Conservation (phyloP, 1,139 yeast species). For the Blastobotrys illinoisensis region DNA sequence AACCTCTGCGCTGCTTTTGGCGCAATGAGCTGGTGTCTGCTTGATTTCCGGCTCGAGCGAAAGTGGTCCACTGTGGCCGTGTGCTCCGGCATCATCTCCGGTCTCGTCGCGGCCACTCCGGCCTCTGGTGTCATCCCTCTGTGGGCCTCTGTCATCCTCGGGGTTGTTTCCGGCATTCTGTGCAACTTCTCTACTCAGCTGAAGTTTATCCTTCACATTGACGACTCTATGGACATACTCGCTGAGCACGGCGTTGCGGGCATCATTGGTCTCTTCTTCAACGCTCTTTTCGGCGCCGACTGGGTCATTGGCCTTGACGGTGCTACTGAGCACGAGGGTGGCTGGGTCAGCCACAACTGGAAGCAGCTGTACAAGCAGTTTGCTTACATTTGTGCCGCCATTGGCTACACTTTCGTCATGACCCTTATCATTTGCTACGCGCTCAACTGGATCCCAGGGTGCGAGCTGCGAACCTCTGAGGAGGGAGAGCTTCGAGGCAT, state of each 20-base stretch:
- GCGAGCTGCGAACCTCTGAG: slow-evolving; percentile 72
- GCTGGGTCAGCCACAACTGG: slow-evolving; percentile 89
- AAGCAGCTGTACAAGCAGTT: slow-evolving; percentile 87
- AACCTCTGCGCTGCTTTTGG: slow-evolving; percentile 87
- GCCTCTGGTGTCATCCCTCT: slow-evolving; percentile 85
- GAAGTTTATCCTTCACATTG: slow-evolving; percentile 75
- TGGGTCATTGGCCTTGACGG: slow-evolving; percentile 85
- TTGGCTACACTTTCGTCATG: slow-evolving; percentile 71
- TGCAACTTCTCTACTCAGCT: slow-evolving; percentile 90
- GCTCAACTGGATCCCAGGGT: slow-evolving; percentile 75
- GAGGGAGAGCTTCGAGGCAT: slow-evolving; percentile 84
- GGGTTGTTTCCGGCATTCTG: slow-evolving; percentile 70
- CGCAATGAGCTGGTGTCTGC: slow-evolving; percentile 85
- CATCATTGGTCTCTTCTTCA: slow-evolving; percentile 76
- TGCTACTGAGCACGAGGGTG: slow-evolving; percentile 75
- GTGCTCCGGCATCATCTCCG: slow-evolving; percentile 93
- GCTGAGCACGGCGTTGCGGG: slow-evolving; percentile 99
- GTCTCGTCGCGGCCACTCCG: slow-evolving; percentile 95
- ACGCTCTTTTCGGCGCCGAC: slow-evolving; percentile 81
- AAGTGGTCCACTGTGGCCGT: slow-evolving; percentile 95
- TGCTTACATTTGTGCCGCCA: slow-evolving; percentile 70
- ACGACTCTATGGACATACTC: slow-evolving; percentile 89
- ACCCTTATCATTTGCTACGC: slow-evolving; percentile 73
- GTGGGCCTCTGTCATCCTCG: slow-evolving; percentile 87
- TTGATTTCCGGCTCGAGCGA: slow-evolving; percentile 80